Evolutionary conservation across 192 early-diverging fungal genomes (phyloP), one percentile per base, ranked within the genome.

Genomic region (Coemansia furcata): DNA sequence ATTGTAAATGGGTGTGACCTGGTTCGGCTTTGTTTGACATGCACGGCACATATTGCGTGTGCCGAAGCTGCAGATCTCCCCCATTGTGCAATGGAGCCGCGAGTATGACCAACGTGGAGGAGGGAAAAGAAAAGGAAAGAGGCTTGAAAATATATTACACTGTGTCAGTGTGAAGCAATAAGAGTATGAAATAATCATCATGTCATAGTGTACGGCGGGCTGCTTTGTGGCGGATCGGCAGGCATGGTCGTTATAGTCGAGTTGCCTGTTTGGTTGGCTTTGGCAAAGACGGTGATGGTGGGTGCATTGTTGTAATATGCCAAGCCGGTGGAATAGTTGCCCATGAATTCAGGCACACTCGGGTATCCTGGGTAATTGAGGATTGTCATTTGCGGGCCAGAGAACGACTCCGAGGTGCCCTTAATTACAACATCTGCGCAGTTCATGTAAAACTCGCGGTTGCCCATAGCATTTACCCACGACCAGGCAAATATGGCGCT

Each of bases 381-480:
- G 19, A 67, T 19, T 12, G 57, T 60, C 66, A 67, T 67, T 58
- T 67, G 55, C 32, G 55, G 55, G 14, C 66, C 66, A 12, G 66
- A 59, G 30, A 46, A 67, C 32, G 57, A 44, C 3, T 26, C 42
- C 6, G 66, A 59, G 14, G 42, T 58, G 10, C 66, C 66, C 6
- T 32, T n/a, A 10, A 67, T 67, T 1, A 11, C 23, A 30, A 67
- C 66, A 29, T 67, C 66, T 6, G 66, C 78, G 77, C 87, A 67
- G 23, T 67, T 60, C 66, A 67, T 67, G 42, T 67, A 67, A 58
- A 67, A 67, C 66, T 67, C 66, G 57, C 86, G 81, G 69, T 88
- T 86, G 17, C 83, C 86, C 30, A 80, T 62, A 7, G 84, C 82
- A 60, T 88, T 88, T 74, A 85, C 78, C 87, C 87, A 88, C 36